Percentiles rank a stretch among this genome's conserved stretches.
These are phyloP conservation scores for Colletotrichum costaricense DNA, from an alignment of 2,329 filamentous ascomycete species.

Conservation along the genomic window DNA sequence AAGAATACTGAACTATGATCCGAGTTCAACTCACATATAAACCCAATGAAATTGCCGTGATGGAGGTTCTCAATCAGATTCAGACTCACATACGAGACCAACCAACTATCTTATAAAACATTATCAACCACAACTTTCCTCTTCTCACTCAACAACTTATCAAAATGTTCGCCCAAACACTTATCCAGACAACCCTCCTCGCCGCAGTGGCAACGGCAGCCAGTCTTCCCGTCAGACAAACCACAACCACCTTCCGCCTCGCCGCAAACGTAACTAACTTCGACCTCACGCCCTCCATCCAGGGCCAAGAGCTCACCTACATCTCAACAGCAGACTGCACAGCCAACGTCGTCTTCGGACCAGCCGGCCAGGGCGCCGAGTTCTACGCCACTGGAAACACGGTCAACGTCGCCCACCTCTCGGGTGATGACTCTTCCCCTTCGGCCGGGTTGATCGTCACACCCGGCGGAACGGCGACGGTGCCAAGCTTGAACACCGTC, in stretches of 20 bases:
- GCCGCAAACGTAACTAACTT: constrained; percentile 7
- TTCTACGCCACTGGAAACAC: background rate
- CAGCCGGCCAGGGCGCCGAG: background rate
- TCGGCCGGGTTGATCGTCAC: background rate
- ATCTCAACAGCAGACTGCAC: background rate
- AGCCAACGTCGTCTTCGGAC: background rate
- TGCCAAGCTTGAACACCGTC: background rate
- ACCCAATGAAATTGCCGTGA: background rate
- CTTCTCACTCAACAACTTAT: background rate
- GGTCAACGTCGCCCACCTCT: background rate
- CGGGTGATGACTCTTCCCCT: background rate
- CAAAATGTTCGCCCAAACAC: background rate
- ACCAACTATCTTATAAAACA: background rate
- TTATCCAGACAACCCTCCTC: background rate
- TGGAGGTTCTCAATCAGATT: background rate
- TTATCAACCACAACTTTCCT: background rate
- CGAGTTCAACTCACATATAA: background rate
- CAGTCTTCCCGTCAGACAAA: background rate
- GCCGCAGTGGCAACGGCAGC: background rate
- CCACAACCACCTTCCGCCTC: constrained; percentile 11
- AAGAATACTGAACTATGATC: background rate
- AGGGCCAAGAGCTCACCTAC: constrained; percentile 17
- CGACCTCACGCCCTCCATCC: constrained; percentile 10
- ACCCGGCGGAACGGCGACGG: background rate
- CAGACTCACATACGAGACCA: background rate